Evolutionary conservation across 331 rosid genomes (phyloP).

Genomic region (Malus hybrid): DNA sequence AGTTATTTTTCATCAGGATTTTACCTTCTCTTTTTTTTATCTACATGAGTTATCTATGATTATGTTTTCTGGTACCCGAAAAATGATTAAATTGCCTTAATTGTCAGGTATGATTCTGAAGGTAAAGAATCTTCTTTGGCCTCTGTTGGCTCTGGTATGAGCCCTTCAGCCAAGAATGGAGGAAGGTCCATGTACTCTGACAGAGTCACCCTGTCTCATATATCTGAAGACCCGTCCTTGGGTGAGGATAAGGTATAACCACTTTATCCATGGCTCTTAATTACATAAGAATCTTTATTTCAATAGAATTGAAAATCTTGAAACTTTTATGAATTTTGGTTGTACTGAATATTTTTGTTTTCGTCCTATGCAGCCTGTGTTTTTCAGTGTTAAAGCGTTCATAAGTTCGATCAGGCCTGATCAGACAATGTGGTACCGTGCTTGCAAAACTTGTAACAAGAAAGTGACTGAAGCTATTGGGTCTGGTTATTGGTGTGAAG

Average conservation of each 20-base stretch:
- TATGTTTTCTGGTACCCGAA: neutral
- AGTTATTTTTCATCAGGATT: neutral
- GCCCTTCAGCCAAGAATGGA: conserved; percentile 40
- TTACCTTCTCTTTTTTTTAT: neutral
- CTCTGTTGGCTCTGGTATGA: conserved; percentile 51
- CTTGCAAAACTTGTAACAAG: conserved; percentile 85
- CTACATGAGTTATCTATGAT: neutral
- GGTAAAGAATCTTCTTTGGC: conserved; percentile 72
- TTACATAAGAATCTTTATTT: neutral
- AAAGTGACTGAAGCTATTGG: conserved; percentile 79
- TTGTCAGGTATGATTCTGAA: conserved; percentile 80
- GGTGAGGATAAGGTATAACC: conserved; percentile 69
- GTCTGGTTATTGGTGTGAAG: conserved; percentile 84
- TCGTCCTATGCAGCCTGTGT: conserved; percentile 45
- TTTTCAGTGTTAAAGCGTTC: conserved; percentile 59
- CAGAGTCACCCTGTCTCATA: conserved; percentile 46
- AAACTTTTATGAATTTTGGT: neutral
- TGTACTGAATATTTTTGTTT: neutral
- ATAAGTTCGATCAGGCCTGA: conserved; percentile 68
- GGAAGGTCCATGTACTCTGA: conserved; percentile 66
- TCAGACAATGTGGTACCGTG: conserved; percentile 89
- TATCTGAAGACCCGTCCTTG: conserved; percentile 47
- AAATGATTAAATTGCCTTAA: neutral
- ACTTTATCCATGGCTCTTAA: neutral
- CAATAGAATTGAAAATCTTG: neutral